Evolutionary conservation across 495 filamentous ascomycete genomes (phyloP), one percentile per base, ranked within the genome.

Genomic region (Penicillium flavigenum): DNA sequence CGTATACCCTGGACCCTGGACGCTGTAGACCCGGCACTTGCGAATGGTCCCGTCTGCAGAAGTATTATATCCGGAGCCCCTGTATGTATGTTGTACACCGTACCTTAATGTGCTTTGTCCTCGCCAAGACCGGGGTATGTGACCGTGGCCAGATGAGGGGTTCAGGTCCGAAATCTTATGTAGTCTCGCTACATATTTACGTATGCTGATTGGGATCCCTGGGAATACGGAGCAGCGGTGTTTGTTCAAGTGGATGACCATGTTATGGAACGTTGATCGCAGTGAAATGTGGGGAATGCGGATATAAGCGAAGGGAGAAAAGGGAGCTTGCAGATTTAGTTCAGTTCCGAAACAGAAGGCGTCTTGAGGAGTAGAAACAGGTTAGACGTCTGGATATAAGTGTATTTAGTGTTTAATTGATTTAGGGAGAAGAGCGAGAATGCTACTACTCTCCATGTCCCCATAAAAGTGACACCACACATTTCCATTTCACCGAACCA

Each of bases 41-140:
- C 12, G 3, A 14, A 51, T 16, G 9, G 0, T 16, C 17, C 11
- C 1, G 5, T 32, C 11, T 45, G 39, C 27, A 53, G 1, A n/a
- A 42, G 50, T 16, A 16, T 17, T 26, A 42, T 29, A 29, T 52
- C 34, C 17, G 29, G 29, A 9, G 8, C 46, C 29, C 46, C 45
- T 26, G 48, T 31, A 31, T 11, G 24, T 26, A 26, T 26, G 11
- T 34, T 26, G 31, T 34, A 34, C 31, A 12, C 11, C 4, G 31
- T 52, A 41, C 48, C 34, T 50, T 51, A 48, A 31, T 29, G 36
- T 52, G 24, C 50, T 32, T 53, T 20, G n/a, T 34, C 32, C 47
- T 26, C 7, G 51, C 39, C 17, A 53, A 53, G 27, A 31, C 51
- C 39, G 51, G 39, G 51, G 51, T 44, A 53, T 22, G 27, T 20